phyloP scores from a whole-genome alignment of 2,329 filamentous ascomycete species.

The Fusarium sp. region DNA sequence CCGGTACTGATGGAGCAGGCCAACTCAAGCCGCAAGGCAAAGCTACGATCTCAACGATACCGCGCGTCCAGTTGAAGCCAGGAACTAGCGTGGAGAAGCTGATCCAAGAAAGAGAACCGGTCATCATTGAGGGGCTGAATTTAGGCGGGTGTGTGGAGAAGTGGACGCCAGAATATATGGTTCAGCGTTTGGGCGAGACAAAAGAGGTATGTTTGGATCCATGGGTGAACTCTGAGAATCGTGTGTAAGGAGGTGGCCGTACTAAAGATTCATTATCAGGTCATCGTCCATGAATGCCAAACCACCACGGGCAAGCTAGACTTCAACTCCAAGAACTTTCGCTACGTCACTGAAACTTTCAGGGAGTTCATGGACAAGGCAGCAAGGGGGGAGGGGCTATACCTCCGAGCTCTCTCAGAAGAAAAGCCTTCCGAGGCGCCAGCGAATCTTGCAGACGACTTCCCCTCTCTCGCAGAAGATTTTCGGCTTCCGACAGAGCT shows the following conservation, averaged over 20 bases:
- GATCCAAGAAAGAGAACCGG: conserved; percentile 65
- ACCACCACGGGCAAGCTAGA: conserved; percentile 73
- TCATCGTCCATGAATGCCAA: conserved; percentile 79
- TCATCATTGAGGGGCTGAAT: conserved; percentile 72
- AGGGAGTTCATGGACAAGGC: conserved; percentile 73
- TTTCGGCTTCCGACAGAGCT: conserved; percentile 77
- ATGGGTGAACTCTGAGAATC: not conserved
- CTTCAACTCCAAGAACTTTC: conserved; percentile 86
- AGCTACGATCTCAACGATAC: conserved; percentile 54
- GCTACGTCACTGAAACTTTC: conserved; percentile 77
- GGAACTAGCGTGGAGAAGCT: conserved; percentile 70
- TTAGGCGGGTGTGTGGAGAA: conserved; percentile 74
- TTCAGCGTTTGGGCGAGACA: conserved; percentile 68
- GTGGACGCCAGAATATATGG: conserved; percentile 79
- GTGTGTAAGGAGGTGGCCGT: not conserved
- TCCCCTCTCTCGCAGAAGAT: conserved; percentile 75
- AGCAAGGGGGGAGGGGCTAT: conserved; percentile 71
- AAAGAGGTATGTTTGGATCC: conserved; percentile 64
- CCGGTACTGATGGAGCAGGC: conserved; percentile 8
- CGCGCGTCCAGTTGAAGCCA: conserved; percentile 64
- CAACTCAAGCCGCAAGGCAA: conserved; percentile 5
- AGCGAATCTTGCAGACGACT: conserved; percentile 78
- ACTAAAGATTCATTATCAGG: conserved; percentile 53
- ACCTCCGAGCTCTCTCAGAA: conserved; percentile 82
- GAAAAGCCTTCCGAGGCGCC: conserved; percentile 76